phyloP scores from a whole-genome alignment of 805 yeast species.

The Hanseniaspora hatyaiensis region DNA sequence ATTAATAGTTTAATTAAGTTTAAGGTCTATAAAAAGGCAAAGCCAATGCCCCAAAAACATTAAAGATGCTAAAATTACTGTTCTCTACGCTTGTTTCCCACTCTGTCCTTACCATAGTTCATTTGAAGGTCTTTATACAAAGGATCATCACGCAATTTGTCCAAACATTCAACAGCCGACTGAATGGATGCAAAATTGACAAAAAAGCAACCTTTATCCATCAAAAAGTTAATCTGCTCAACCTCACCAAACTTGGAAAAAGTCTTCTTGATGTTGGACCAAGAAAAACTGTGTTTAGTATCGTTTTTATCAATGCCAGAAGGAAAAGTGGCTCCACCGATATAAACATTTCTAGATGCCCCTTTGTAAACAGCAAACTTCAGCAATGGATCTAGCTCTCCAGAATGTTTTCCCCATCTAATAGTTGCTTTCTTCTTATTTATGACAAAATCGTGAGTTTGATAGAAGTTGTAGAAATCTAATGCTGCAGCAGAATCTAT shows the following conservation, averaged over 20 bases:
- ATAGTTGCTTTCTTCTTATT: constrained; percentile 79
- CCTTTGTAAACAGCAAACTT: constrained; percentile 86
- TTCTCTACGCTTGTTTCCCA: constrained; percentile 70
- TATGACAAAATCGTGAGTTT: constrained; percentile 75
- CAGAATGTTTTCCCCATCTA: constrained; percentile 97
- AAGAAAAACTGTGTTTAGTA: constrained; percentile 33
- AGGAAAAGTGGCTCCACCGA: constrained; percentile 51
- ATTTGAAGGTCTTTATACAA: constrained; percentile 64
- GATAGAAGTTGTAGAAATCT: constrained; percentile 89
- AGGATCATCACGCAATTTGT: constrained; percentile 67
- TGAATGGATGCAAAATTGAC: constrained; percentile 85
- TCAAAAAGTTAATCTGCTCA: constrained; percentile 82
- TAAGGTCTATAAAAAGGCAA: too few species aligned
- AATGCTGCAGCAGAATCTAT: constrained; percentile 96
- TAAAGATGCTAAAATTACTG: background rate
- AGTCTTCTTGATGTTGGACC: constrained; percentile 53
- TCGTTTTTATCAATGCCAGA: too few species aligned
- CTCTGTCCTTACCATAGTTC: constrained; percentile 87
- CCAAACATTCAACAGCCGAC: constrained; percentile 83
- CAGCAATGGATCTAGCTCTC: constrained; percentile 76
- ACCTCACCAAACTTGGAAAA: constrained; percentile 82
- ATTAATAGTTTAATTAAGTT: too few species aligned
- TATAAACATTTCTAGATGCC: constrained; percentile 84
- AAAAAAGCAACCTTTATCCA: constrained; percentile 78
- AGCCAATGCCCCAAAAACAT: too few species aligned